Base-by-base conservation (phyloP, 1,284 basidiomycete genomes). In the Naganishia albida region DNA sequence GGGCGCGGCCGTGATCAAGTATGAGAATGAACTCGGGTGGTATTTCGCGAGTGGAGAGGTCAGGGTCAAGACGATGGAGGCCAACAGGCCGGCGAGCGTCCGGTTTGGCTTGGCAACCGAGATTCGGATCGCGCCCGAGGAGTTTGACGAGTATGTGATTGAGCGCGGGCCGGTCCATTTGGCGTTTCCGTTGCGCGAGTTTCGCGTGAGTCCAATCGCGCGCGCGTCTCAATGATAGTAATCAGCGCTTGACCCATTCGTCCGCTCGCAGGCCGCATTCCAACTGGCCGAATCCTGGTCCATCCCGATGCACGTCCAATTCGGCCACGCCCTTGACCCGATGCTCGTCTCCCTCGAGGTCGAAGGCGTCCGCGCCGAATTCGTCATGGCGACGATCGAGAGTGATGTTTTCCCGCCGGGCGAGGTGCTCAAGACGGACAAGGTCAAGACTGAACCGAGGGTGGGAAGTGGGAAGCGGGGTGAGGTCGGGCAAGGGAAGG, bases 181-280 rank as follows among this genome's bases (percentile, higher is more conserved):
- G 43, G 75, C 75, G 0, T 67, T 80, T 43, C 78, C 78, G 1
- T 76, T 80, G 75, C 73, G 72, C 40, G 78, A 80, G 69, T 80
- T 80, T 67, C 74, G 76, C 67, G 78, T 79, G 67, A 23, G n/a
- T 39, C 16, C 28, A 51, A 10, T 26, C 23, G 20, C 25, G 7
- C 55, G 34, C 13, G 1, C 15, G 42, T 38, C 16, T 23, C 6
- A 51, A 23, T 7, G 18, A 7, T 3, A 28, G 48, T 53, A 39
- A 38, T 23, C 10, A 18, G 16, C 20, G 13, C 7, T 49, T 16
- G 48, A 4, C 25, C 49, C 20, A 2, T 18, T n/a, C n/a, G n/a
- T n/a, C 16, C 51, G 38, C 20, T 15, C 1, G 7, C 66, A 80
- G 78, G 77, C 74, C 0, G 72, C 75, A 1, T 67, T 80, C 23